Evolutionary conservation across 1,284 basidiomycete species (phyloP).

Genomic region (Apiotrichum domesticum): DNA sequence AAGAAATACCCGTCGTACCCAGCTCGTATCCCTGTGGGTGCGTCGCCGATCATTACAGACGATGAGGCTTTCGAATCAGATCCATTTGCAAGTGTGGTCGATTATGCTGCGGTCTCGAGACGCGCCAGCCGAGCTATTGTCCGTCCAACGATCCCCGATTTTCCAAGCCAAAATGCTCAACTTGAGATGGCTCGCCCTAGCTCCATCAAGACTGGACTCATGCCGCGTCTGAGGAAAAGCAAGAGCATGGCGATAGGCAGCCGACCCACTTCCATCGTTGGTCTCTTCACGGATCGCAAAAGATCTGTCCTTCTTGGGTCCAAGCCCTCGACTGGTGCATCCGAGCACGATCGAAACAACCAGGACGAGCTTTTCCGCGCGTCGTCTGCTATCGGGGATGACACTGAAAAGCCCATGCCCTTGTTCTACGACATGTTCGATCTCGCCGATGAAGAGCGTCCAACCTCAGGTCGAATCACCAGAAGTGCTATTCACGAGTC

Average conservation of each 20-base stretch:
- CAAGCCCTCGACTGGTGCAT: neutral
- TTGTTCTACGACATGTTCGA: slow-evolving; percentile 18
- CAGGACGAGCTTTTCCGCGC: neutral
- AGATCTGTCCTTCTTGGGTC: neutral
- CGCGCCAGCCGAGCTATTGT: neutral
- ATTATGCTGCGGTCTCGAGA: slow-evolving; percentile 5
- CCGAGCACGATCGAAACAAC: neutral
- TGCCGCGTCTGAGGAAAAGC: slow-evolving; percentile 14
- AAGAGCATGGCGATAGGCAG: slow-evolving; percentile 5
- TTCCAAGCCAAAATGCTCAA: neutral
- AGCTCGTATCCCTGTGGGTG: neutral
- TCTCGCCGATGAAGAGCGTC: neutral
- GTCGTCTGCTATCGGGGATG: neutral
- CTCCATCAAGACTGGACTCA: slow-evolving; percentile 5
- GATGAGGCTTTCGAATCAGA: slow-evolving; percentile 15
- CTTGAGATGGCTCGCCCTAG: no score
- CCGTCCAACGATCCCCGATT: slow-evolving; percentile 5
- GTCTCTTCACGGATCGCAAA: slow-evolving; percentile 1
- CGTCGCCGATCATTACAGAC: neutral
- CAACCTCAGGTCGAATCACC: neutral
- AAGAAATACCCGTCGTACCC: slow-evolving; percentile 4
- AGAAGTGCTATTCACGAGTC: neutral
- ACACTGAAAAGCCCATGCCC: slow-evolving; percentile 2
- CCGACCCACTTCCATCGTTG: slow-evolving; percentile 1
- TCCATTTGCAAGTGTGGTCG: slow-evolving; percentile 35